Conservation (phyloP, 2,329 filamentous ascomycete species). For the Aspergillus ochraceoroseus region DNA sequence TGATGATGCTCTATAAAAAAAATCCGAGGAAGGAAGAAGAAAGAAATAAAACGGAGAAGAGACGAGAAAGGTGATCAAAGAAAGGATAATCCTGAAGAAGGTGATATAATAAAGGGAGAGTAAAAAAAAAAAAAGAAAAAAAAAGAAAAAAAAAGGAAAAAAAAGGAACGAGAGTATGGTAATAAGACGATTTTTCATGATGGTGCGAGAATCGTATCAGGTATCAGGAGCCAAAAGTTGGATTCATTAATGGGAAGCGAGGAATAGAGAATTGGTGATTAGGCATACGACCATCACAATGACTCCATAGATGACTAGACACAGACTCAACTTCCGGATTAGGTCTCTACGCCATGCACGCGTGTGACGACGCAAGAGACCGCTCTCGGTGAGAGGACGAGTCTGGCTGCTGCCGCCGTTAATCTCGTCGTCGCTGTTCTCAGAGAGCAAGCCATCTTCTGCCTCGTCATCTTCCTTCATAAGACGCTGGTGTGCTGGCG, state of each 20-base stretch:
- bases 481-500: slow-evolving; percentile 75
- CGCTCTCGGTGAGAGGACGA: slow-evolving; percentile 51
- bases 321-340: slow-evolving; percentile 68
- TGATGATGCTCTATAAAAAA: slow-evolving; percentile 4
- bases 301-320: slow-evolving; percentile 73
- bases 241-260: slow-evolving; percentile 53
- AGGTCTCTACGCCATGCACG: slow-evolving; percentile 60
- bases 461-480: slow-evolving; percentile 83
- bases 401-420: slow-evolving; percentile 37
- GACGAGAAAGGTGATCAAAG: not conserved
- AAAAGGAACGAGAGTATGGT: not conserved
- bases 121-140: not conserved
- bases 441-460: slow-evolving; percentile 50
- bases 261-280: slow-evolving; percentile 77
- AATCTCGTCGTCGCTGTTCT: slow-evolving; percentile 29
- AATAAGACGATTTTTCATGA: not conserved
- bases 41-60: not conserved
- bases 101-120: too few species aligned
- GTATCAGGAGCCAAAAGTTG: not conserved
- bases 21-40: too few species aligned
- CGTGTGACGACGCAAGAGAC: slow-evolving; percentile 56
- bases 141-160: not conserved
- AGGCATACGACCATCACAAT: slow-evolving; percentile 88
- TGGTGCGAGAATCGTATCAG: too few species aligned
- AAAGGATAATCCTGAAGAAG: slow-evolving; percentile 1